Conservation (phyloP, 306 rosid genomes). For the Crataegus laevigata region DNA sequence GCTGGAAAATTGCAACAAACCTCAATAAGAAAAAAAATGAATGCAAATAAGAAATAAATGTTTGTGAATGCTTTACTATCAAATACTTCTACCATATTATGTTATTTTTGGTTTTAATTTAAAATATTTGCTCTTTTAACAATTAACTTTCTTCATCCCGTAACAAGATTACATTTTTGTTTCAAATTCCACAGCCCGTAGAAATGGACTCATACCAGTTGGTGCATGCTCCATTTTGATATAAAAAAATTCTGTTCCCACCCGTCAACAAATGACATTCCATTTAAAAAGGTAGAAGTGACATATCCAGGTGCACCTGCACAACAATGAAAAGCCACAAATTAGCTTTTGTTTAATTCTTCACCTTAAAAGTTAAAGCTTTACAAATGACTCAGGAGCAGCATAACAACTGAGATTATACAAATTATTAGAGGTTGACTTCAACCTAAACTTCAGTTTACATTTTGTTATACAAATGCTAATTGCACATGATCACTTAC, state of each 20-base stretch:
- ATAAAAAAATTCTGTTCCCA: constrained; percentile 84
- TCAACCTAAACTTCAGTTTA: not conserved
- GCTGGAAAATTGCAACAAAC: constrained; percentile 46
- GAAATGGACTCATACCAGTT: constrained; percentile 55
- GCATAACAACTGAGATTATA: not conserved
- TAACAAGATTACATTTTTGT: not conserved
- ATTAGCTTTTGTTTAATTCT: not conserved
- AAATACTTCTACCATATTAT: not conserved
- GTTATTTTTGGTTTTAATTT: not conserved
- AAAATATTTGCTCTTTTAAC: not conserved
- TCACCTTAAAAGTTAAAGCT: not conserved
- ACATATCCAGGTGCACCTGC: constrained; percentile 93
- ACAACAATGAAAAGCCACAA: constrained; percentile 10
- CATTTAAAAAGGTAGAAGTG: constrained; percentile 68
- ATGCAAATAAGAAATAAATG: not conserved
- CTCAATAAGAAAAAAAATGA: not conserved
- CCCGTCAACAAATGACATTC: constrained; percentile 93
- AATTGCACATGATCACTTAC: constrained; percentile 19
- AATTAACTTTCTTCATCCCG: not conserved
- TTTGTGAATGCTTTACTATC: not conserved
- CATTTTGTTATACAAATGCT: not conserved
- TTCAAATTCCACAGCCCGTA: not conserved
- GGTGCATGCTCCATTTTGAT: constrained; percentile 99
- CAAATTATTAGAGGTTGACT: not conserved
- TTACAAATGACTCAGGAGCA: not conserved